A percentile compares a stretch with the other conserved stretches of the same genome.
Evolutionary conservation across 2,329 filamentous ascomycete species (phyloP).

Genomic region (Venturia asperata): DNA sequence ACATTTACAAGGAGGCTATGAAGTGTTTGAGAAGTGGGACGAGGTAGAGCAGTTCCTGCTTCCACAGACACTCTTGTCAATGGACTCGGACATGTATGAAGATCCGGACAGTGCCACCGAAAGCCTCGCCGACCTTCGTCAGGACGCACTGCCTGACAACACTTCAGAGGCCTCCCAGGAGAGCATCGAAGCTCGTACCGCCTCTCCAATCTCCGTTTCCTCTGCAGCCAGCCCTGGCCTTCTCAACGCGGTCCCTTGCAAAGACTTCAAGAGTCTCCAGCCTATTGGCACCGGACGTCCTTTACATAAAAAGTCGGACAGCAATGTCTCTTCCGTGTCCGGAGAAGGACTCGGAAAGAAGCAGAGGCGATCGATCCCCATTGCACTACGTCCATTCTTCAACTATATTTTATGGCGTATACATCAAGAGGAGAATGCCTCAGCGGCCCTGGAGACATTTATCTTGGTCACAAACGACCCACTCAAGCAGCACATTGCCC

Average conservation of each 20-base stretch:
- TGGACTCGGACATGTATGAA: slow-evolving; percentile 28
- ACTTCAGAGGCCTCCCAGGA: slow-evolving; percentile 40
- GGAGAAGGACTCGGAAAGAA: slow-evolving; percentile 20
- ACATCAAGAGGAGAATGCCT: slow-evolving; percentile 42
- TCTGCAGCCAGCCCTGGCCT: slow-evolving; percentile 30
- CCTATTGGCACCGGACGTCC: slow-evolving; percentile 23
- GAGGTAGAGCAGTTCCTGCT: slow-evolving; percentile 45
- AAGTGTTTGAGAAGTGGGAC: slow-evolving; percentile 42
- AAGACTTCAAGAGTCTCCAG: slow-evolving; percentile 20
- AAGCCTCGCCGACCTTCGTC: slow-evolving; percentile 21
- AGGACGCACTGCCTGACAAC: slow-evolving; percentile 31
- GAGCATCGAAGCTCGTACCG: slow-evolving; percentile 34
- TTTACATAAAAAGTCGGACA: slow-evolving; percentile 19
- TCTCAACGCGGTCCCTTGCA: slow-evolving; percentile 29
- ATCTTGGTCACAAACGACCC: slow-evolving; percentile 47
- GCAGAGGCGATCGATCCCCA: slow-evolving; percentile 31
- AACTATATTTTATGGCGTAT: slow-evolving; percentile 47
- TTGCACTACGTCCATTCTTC: slow-evolving; percentile 40
- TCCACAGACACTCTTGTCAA: slow-evolving; percentile 43
- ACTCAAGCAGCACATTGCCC: slow-evolving; percentile 39
- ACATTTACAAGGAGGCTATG: slow-evolving; percentile 42
- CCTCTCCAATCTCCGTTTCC: slow-evolving; percentile 34
- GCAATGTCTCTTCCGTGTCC: slow-evolving; percentile 21
- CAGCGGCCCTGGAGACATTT: slow-evolving; percentile 43
- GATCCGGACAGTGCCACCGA: slow-evolving; percentile 11